Evolutionary conservation across 1,284 basidiomycete species (phyloP), one percentile per base, ranked within the genome.

Genomic region (Wolfiporia cocos): DNA sequence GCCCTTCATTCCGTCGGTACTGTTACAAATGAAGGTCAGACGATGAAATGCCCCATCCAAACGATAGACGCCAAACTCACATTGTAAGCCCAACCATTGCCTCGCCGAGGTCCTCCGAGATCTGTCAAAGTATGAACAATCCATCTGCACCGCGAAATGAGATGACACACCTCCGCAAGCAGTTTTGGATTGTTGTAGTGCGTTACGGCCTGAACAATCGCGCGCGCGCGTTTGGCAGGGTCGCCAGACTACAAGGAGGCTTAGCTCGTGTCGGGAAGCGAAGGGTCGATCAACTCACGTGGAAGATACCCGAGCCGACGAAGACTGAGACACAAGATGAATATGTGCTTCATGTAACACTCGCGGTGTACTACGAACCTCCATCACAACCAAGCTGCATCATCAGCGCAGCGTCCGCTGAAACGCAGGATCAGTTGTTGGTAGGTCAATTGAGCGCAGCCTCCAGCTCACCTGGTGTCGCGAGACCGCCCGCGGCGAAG

Each of bases 321-420:
- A 92, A 92, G 31, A 92, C 90, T 89, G 54, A 5, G 19, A 38
- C 29, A 48, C 15, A 47, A 22, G 21, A 15, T 34, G 46, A 43
- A 46, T 31, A 52, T 36, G 32, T 20, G 29, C 33, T 41, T 19
- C 35, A 44, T 47, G 23, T 26, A 46, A 34, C 37, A 52, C 38
- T 43, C 43, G 47, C 20, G 26, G 15, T 11, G 22, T 34, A 24
- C 17, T 39, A 67, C 75, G 51, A 56, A 91, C 90, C 91, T 73
- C 96, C 95, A 62, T 99, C 95, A 63, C 92, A 94, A 37, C 95
- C 94, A 29, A 99, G 79, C 63, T 98, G 94, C 95, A 99, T 99
- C 95, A 99, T 97, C 51, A 99, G 69, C 3, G 96, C 96, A 18
- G 95, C 96, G 64, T 99, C 95, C 50, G 93, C 87, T 86, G 19